These are phyloP conservation scores for Citrullus mucosospermus DNA, from an alignment of 306 rosid species.

Conservation along the genomic window DNA sequence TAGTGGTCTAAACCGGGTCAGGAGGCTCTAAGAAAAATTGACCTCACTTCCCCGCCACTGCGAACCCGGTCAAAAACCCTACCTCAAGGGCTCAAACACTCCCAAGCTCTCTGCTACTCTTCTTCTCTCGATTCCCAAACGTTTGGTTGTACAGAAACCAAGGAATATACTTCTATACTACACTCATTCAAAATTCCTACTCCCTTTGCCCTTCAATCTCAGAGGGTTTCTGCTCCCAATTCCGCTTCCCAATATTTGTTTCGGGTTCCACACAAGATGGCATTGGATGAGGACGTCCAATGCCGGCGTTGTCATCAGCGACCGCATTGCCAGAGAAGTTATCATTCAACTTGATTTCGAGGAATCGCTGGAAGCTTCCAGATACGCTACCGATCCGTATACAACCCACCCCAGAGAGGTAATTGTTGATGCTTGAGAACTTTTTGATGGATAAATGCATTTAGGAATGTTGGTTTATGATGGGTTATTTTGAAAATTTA, in stretches of 20 bases:
- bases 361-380: conserved; percentile 85
- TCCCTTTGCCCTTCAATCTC: background rate
- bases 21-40: background rate
- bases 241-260: background rate
- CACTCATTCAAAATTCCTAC: background rate
- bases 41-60: background rate
- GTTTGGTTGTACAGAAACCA: background rate
- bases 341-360: conserved; percentile 84
- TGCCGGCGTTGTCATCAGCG: conserved; percentile 68
- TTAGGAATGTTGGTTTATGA: background rate
- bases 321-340: conserved; percentile 79
- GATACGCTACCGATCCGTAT: conserved; percentile 86
- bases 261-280: conserved; percentile 35
- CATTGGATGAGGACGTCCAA: conserved; percentile 74
- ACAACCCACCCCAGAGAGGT: conserved; percentile 89
- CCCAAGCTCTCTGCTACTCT: background rate
- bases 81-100: background rate
- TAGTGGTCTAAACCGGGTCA: background rate
- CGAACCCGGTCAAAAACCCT: background rate
- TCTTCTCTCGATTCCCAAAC: background rate
- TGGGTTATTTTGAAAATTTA: background rate
- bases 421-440: background rate
- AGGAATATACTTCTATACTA: background rate
- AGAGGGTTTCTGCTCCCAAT: background rate
- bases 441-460: background rate